Evolutionary conservation across 257 asterid species (phyloP).

Genomic region (Phtheirospermum japonicum): DNA sequence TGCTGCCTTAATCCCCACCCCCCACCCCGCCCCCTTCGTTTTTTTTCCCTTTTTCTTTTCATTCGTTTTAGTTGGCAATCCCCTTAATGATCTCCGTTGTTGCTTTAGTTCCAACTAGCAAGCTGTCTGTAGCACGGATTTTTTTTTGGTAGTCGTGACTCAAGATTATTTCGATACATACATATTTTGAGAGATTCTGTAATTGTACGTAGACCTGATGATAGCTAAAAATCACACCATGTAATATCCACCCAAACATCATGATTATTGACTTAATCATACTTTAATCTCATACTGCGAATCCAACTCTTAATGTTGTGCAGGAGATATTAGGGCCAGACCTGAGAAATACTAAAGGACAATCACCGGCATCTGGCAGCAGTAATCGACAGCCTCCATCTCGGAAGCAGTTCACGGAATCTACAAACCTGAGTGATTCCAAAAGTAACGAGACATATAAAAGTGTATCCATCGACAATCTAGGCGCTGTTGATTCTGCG

Average conservation of each 20-base stretch:
- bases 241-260: not conserved
- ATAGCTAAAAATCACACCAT: not conserved
- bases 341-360: constrained; percentile 60
- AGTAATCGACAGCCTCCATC: constrained; percentile 57
- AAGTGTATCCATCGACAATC: constrained; percentile 52
- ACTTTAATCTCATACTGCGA: constrained; percentile 8
- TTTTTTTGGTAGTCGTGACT: not conserved
- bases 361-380: constrained; percentile 45
- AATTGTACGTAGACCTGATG: not conserved
- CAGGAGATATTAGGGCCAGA: constrained; percentile 65
- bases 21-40: no score
- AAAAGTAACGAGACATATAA: constrained; percentile 64
- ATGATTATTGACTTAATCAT: not conserved
- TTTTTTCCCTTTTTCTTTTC: constrained; percentile 12
- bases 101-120: constrained; percentile 25
- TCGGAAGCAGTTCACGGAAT: constrained; percentile 60
- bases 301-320: constrained; percentile 24
- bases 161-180: not conserved
- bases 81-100: constrained; percentile 8
- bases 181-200: not conserved
- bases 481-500: constrained; percentile 54
- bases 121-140: constrained; percentile 8
- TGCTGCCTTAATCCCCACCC: not conserved
- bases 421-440: constrained; percentile 54
- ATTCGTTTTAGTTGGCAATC: not conserved